Percentiles rank a stretch among this genome's conserved stretches.
phyloP scores from a whole-genome alignment of 192 early-diverging fungal species.

The Backusella westeae region DNA sequence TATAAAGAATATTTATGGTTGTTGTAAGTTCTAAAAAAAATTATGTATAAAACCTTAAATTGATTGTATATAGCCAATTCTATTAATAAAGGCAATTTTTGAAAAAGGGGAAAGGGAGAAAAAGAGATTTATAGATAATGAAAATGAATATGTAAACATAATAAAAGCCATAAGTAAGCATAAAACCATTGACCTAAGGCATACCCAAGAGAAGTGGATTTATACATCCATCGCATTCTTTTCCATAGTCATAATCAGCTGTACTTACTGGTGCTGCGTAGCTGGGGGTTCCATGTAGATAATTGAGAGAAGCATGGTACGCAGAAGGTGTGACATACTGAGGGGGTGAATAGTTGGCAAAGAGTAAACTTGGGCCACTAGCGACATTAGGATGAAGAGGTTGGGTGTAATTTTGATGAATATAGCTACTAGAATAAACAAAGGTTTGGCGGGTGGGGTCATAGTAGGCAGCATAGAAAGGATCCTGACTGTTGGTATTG shows the following conservation, averaged over 20 bases:
- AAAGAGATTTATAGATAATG: neutral
- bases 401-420: neutral
- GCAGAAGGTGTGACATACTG: neutral
- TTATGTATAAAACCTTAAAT: neutral
- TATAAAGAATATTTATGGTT: neutral
- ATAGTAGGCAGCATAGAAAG: neutral
- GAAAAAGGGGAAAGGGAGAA: neutral
- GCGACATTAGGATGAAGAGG: neutral
- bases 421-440: neutral
- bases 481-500: neutral
- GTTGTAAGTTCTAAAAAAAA: neutral
- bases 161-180: neutral
- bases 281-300: neutral
- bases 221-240: neutral
- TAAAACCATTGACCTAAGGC: neutral
- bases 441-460: neutral
- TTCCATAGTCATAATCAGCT: neutral
- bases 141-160: neutral
- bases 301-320: neutral
- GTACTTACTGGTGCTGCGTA: neutral
- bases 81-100: neutral
- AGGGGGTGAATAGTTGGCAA: neutral
- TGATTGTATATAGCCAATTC: neutral
- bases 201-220: neutral
- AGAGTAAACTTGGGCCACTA: neutral